Evolutionary conservation across 2,329 filamentous ascomycete species (phyloP).

Genomic region (Fusarium sp.): DNA sequence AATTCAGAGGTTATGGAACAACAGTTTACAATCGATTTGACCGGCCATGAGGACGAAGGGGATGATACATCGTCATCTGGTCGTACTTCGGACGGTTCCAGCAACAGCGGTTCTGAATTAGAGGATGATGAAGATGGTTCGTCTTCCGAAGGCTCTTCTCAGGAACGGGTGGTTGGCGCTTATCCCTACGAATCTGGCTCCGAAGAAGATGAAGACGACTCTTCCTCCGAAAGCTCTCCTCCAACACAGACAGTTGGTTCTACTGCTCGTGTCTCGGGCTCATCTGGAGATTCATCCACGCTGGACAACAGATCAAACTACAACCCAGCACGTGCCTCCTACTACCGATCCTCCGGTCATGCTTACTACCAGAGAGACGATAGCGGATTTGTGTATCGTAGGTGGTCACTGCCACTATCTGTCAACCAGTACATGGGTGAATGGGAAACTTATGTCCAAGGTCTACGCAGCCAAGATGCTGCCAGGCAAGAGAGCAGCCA

Average conservation of each 20-base stretch:
- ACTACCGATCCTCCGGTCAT: not conserved
- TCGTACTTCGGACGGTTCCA: not conserved
- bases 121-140: constrained; percentile 8
- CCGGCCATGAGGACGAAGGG: not conserved
- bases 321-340: not conserved
- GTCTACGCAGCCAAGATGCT: not conserved
- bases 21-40: constrained; percentile 7
- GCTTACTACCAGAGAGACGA: not conserved
- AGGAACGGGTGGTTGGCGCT: not conserved
- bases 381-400: not conserved
- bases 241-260: no score
- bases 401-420: constrained; percentile 16
- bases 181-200: not conserved
- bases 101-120: not conserved
- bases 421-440: constrained; percentile 11
- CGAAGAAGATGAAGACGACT: no score
- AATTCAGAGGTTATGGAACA: not conserved
- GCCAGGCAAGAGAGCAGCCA: not conserved
- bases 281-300: constrained; percentile 18
- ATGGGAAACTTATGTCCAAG: constrained; percentile 6
- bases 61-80: not conserved
- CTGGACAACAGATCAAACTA: constrained; percentile 1
- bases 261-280: not conserved
- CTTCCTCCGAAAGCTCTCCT: constrained; percentile 1
- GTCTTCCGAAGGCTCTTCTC: not conserved